Evolutionary conservation across 768 basidiomycete genomes (phyloP), one percentile per base, ranked within the genome.

Genomic region (Tylopilus cervinicoccineus): DNA sequence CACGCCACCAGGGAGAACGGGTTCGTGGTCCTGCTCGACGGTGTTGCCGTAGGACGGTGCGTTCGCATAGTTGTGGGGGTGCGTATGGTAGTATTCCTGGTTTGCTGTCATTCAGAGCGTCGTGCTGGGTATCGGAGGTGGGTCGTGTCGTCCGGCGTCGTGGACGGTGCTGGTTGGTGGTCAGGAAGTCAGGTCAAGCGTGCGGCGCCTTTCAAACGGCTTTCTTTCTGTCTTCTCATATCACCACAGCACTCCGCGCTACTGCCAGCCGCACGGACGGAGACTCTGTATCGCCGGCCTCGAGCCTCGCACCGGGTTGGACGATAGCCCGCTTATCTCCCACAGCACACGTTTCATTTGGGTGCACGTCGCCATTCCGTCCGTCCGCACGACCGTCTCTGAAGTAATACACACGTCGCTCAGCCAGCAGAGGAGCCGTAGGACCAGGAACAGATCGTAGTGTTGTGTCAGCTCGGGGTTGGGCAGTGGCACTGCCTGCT

Each of bases 1-100:
- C 42, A 63, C 50, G 29, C 63, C 57, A 40, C 58, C 53, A 20
- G 61, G 59, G 29, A 60, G 13, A 26, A 60, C 49, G 17, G 63
- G 63, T n/a, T 69, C 61, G 50, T 60, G 60, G 17, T 72, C 71
- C 39, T 59, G 57, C 20, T 64, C 63, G 28, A 45, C 10, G 27
- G 51, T 23, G 19, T 38, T 38, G 28, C 28, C 20, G 36, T 55
- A 43, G 31, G 54, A 31, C 5, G 42, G 9, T 16, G 56, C 41
- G 53, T 62, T 59, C 28, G 23, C 38, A 29, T 59, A 56, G 39
- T 6, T 27, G 22, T 48, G 58, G 8, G 51, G 42, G 20, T 44
- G 46, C 29, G 42, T 8, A 3, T 61, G 52, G 39, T 61, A 62
- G 38, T 56, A 64, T 10, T 63, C 62, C 16, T 64, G 59, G 29